Percentiles rank a stretch among this genome's conserved stretches.
Conservation (phyloP, 352 stramenopile species). For the Globisporangium ultimum region DNA sequence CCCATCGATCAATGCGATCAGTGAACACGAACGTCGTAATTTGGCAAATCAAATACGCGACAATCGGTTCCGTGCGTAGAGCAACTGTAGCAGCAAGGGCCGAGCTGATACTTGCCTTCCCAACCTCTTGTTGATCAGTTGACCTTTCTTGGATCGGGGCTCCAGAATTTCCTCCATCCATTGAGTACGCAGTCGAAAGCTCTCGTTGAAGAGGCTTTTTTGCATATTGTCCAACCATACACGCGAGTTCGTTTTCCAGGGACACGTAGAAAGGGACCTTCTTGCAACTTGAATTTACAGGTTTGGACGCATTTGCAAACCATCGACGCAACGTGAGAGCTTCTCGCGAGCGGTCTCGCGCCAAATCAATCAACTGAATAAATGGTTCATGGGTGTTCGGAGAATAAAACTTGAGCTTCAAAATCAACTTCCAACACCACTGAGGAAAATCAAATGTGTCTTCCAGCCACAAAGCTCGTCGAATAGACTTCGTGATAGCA, state of each 20-base stretch:
- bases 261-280: conserved; percentile 56
- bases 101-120: conserved; percentile 15
- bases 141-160: conserved; percentile 25
- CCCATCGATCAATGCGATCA: conserved; percentile 77
- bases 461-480: conserved; percentile 61
- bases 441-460: conserved; percentile 72
- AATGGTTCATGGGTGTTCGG: conserved; percentile 62
- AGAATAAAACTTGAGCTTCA: conserved; percentile 84
- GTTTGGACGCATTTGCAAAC: conserved; percentile 50
- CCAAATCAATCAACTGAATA: conserved; percentile 67
- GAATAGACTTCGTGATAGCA: conserved; percentile 72
- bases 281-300: conserved; percentile 16
- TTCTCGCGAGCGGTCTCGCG: conserved; percentile 66
- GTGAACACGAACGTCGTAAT: conserved; percentile 63
- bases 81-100: conserved; percentile 40
- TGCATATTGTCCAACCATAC: conserved; percentile 12
- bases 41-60: conserved; percentile 85
- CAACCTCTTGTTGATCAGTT: not conserved
- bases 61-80: conserved; percentile 73
- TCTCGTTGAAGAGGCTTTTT: conserved; percentile 5
- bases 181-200: conserved; percentile 1
- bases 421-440: conserved; percentile 84
- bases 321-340: conserved; percentile 70
- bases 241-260: conserved; percentile 31
- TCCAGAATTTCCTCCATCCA: conserved; percentile 22